Conservation (phyloP, 2,329 filamentous ascomycete genomes). For the Akanthomyces dipterigenus region DNA sequence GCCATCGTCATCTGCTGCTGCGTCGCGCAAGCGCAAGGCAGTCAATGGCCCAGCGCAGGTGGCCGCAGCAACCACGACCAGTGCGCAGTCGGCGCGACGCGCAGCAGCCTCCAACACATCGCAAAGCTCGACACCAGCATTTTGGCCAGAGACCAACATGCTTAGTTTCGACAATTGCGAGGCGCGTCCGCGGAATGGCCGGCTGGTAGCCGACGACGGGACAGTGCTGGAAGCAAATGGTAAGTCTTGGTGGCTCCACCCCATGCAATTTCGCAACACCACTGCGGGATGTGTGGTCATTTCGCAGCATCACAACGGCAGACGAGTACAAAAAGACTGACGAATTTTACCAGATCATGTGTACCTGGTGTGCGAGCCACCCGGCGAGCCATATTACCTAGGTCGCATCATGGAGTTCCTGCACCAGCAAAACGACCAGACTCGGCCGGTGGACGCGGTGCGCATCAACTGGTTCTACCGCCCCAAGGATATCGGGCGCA, state of each 20-base stretch:
- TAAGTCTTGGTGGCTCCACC: slow-evolving; percentile 35
- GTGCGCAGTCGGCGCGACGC: slow-evolving; percentile 14
- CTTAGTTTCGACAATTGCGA: slow-evolving; percentile 74
- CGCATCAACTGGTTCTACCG: slow-evolving; percentile 98
- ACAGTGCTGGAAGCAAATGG: slow-evolving; percentile 78
- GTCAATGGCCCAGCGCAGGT: slow-evolving; percentile 26
- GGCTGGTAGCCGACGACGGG: slow-evolving; percentile 84
- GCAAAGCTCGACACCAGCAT: slow-evolving; percentile 33
- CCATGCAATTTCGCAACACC: slow-evolving; percentile 14
- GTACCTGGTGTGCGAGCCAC: slow-evolving; percentile 94
- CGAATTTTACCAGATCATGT: slow-evolving; percentile 56
- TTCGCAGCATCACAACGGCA: neutral
- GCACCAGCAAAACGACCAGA: slow-evolving; percentile 67
- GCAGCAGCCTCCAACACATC: slow-evolving; percentile 23
- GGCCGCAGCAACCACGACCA: neutral
- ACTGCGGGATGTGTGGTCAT: neutral
- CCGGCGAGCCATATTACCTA: slow-evolving; percentile 95
- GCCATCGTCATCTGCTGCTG: slow-evolving; percentile 41
- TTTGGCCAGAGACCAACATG: slow-evolving; percentile 68
- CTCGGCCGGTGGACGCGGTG: slow-evolving; percentile 72
- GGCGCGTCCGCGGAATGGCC: slow-evolving; percentile 63
- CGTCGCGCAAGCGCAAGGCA: slow-evolving; percentile 82
- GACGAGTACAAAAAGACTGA: neutral
- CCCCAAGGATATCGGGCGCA: slow-evolving; percentile 89
- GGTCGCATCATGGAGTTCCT: slow-evolving; percentile 98